Percentiles rank a stretch among this genome's conserved stretches.
Conservation (phyloP, 2,329 filamentous ascomycete genomes). For the Periconia digitata region DNA sequence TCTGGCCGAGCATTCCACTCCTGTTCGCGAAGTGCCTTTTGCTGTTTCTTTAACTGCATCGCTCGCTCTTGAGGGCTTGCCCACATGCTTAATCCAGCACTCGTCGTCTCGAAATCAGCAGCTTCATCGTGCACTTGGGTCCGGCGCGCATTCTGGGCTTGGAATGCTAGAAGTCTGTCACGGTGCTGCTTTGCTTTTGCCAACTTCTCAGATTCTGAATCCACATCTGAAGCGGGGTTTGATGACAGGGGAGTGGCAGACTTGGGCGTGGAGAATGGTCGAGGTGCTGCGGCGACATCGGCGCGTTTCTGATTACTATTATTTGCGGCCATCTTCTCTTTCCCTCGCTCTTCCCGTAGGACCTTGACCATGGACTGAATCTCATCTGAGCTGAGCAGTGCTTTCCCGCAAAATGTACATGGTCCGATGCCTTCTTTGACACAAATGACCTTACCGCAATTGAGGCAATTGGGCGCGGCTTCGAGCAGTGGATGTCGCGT, state of each 20-base stretch:
- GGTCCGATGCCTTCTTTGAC: constrained; percentile 91
- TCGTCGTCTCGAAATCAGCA: constrained; percentile 68
- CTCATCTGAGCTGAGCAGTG: constrained; percentile 71
- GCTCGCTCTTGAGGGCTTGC: constrained; percentile 81
- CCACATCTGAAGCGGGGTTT: constrained; percentile 41
- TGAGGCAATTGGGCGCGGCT: constrained; percentile 90
- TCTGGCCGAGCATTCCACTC: constrained; percentile 84
- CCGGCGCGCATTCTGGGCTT: constrained; percentile 80
- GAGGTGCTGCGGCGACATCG: constrained; percentile 63
- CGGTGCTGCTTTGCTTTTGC: constrained; percentile 74
- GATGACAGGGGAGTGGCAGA: constrained; percentile 37
- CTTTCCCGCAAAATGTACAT: constrained; percentile 83
- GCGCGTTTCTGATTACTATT: constrained; percentile 68
- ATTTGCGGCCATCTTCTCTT: constrained; percentile 82
- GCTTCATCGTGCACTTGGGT: constrained; percentile 89
- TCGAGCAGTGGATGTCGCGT: constrained; percentile 82
- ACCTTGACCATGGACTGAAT: constrained; percentile 84
- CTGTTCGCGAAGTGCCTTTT: constrained; percentile 79
- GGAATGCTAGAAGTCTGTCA: constrained; percentile 78
- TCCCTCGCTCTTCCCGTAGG: constrained; percentile 80
- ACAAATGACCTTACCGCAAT: constrained; percentile 93
- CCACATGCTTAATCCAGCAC: constrained; percentile 71
- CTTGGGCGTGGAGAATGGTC: constrained; percentile 56
- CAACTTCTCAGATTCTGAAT: constrained; percentile 60
- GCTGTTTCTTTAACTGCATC: constrained; percentile 79